Conservation (phyloP, 148 eudicot genomes). For the Rhododendron kiyosumense region DNA sequence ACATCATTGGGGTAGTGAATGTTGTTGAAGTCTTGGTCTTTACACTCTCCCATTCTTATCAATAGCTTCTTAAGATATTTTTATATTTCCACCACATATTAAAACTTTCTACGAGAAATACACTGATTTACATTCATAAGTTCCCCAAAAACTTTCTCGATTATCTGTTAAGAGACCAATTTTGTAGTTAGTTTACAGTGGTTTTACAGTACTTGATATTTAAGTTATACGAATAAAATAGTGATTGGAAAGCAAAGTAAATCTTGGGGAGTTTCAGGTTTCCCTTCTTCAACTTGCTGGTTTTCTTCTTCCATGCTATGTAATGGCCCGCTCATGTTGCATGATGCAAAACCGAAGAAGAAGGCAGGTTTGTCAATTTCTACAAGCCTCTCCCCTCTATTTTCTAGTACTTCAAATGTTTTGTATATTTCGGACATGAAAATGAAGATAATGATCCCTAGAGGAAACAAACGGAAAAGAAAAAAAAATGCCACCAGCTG, state of each 20-base stretch:
- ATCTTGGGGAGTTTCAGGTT: slow-evolving; percentile 44
- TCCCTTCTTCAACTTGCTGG: slow-evolving; percentile 72
- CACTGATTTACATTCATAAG: too few species aligned
- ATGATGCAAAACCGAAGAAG: slow-evolving; percentile 52
- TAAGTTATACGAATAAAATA: background rate
- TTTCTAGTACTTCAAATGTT: background rate
- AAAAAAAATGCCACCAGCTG: background rate
- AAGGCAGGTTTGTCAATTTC: slow-evolving; percentile 41
- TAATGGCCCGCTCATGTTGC: slow-evolving; percentile 59
- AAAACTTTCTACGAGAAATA: background rate
- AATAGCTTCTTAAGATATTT: background rate
- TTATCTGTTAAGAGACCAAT: background rate
- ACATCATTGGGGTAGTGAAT: background rate
- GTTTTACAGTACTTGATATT: too few species aligned
- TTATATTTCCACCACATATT: background rate
- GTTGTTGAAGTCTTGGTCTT: background rate
- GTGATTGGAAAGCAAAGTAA: background rate
- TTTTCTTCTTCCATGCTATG: slow-evolving; percentile 78
- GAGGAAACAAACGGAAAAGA: background rate
- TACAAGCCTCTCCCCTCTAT: background rate
- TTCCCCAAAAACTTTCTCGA: background rate
- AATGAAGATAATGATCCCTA: background rate
- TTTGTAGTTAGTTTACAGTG: background rate
- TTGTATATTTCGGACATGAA: background rate
- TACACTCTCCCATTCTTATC: background rate